Evolutionary conservation across 495 filamentous ascomycete genomes (phyloP), one percentile per base, ranked within the genome.

Genomic region (Podospora anserina): DNA sequence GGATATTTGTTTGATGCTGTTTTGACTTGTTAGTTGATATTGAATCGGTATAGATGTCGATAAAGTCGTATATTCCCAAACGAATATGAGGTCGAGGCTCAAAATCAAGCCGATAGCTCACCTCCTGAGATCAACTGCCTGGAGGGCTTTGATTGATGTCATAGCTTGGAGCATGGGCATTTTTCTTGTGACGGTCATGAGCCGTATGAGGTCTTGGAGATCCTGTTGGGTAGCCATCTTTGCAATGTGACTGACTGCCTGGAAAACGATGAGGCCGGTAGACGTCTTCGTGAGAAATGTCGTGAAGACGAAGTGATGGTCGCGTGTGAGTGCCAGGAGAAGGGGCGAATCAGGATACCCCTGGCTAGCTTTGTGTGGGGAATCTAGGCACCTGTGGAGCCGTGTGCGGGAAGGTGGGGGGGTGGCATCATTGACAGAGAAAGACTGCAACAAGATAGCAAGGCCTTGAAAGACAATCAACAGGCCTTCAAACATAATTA

Each of bases 181-280:
- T 75, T 91, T 93, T 70, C 84, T 81, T 74, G 90, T 88, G 71
- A 90, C 87, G 0, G 91, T 89, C 34, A 94, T 84, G 63, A 95
- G 90, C 61, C 91, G 89, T 57, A 94, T 81, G n/a, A 94, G 81
- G 59, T 87, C 81, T 75, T 91, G 89, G 15, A 92, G 80, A 68
- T 91, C 86, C 68, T 85, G 81, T 70, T 82, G 83, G 26, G 84
- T 74, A 7, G 83, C 80, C 84, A 87, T 87, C 20, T 60, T 67
- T 61, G 18, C 28, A 49, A 23, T 23, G 23, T 23, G 23, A 23
- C 23, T 23, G 23, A 23, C 23, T 23, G 26, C 16, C 5, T 23
- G 5, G 26, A 65, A 5, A 54, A 4, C 1, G 19, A 15, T 49
- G 34, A 39, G 5, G 2, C 6, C 18, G 32, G 15, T 16, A 63